Percentiles rank a stretch among this genome's conserved stretches.
These are phyloP conservation scores for Cicer bijugum DNA, from an alignment of 306 rosid genomes.

Conservation along the genomic window DNA sequence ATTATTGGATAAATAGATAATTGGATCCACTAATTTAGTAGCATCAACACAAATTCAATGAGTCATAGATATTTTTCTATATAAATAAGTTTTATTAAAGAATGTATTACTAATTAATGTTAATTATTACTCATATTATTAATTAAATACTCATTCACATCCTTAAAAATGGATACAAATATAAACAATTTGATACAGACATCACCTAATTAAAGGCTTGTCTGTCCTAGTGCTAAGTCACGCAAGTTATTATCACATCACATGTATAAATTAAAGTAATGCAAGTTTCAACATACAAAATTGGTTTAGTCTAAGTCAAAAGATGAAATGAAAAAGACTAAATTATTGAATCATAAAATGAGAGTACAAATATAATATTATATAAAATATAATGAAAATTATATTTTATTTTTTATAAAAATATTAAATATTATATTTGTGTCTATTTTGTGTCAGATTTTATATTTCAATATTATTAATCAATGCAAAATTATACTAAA, in stretches of 20 bases:
- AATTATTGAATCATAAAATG: no score
- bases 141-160: background rate
- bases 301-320: conserved; percentile 42
- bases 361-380: no score
- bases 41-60: background rate
- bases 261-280: conserved; percentile 22
- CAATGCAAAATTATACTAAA: background rate
- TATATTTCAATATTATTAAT: background rate
- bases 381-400: no score
- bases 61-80: no score
- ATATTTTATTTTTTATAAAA: no score
- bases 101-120: no score
- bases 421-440: no score
- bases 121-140: background rate
- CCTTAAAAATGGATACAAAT: conserved; percentile 37
- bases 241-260: conserved; percentile 24
- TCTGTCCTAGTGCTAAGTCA: conserved; percentile 44
- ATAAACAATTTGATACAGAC: conserved; percentile 50
- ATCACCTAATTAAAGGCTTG: conserved; percentile 41
- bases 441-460: no score
- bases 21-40: background rate
- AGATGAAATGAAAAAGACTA: background rate
- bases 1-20: no score
- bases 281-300: conserved; percentile 37
- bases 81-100: no score